Evolutionary conservation across 1,284 basidiomycete species (phyloP), one percentile per base, ranked within the genome.

Genomic region (Taiwanofungus camphoratus): DNA sequence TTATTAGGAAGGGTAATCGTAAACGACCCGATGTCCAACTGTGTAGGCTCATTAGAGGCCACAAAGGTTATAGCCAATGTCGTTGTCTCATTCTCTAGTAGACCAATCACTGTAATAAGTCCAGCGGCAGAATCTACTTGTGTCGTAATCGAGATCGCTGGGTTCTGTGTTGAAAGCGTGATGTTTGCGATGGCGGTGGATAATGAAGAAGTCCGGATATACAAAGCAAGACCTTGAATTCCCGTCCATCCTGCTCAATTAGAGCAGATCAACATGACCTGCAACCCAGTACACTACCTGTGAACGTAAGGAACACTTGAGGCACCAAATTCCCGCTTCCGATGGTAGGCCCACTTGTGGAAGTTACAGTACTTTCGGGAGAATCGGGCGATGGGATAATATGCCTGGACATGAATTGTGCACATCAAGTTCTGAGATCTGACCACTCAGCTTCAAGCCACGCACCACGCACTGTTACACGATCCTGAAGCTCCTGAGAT

Each of bases 141-240:
- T 4, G 57, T 50, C 20, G 44, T 54, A 53, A 63, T 53, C n/a
- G 55, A 54, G n/a, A 57, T 44, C 35, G 54, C 49, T 1, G 60
- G 58, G 22, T 56, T 49, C n/a, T 45, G 41, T 19, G 60, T 59
- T 23, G 57, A 50, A 29, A 63, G 51, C 9, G 57, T 55, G 43
- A 63, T 39, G 29, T 61, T 63, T n/a, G 54, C 56, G 24, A 52
- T 49, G 9, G 61, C 61, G 34, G 49, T 59, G 15, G 61, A 63
- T 5, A 38, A 21, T 9, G 49, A n/a, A 1, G 60, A 58, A 2
- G 61, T 61, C 44, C 41, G 51, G 37, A 63, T 53, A 24, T 54
- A 45, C 12, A 63, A 45, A 9, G 40, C 43, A 13, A 41, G 46
- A 5, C 52, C 54, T 56, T 29, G 23, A 39, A 32, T 22, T 5